phyloP scores from a whole-genome alignment of 805 yeast genomes.

The Pichia gijzeniarum region DNA sequence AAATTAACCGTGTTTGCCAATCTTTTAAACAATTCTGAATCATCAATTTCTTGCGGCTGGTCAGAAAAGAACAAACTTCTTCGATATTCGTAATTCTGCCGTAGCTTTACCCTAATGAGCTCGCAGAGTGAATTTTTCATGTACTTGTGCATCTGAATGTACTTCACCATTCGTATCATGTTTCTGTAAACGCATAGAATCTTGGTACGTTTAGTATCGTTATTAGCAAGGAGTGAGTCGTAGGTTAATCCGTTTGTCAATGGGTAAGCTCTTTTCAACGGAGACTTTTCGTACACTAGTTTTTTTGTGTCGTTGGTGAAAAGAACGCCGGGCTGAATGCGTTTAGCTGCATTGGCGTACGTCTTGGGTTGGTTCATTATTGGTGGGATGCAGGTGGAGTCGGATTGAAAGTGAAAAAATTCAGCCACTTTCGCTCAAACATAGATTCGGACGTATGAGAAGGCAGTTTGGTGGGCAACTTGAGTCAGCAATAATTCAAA shows the following conservation, averaged over 20 bases:
- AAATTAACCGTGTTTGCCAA: conserved; percentile 23
- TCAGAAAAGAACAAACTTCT: conserved; percentile 8
- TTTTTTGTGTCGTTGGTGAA: conserved; percentile 2
- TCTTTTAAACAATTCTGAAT: conserved; percentile 13
- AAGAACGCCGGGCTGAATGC: conserved; percentile 2
- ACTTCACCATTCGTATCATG: conserved; percentile 14
- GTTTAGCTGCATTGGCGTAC: background rate
- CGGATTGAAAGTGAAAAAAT: background rate
- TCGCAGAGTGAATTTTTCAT: conserved; percentile 6
- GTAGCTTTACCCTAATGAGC: conserved; percentile 18
- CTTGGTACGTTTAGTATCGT: conserved; percentile 5
- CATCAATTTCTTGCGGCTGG: conserved; percentile 1
- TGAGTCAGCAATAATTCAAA: too few relatives aligned
- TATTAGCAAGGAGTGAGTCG: conserved; percentile 9
- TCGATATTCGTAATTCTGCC: conserved; percentile 20
- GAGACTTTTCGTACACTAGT: conserved; percentile 12
- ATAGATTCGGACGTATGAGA: too few relatives aligned
- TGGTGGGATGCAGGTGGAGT: too few relatives aligned
- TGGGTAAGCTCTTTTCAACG: conserved; percentile 19
- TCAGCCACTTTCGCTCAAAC: too few relatives aligned
- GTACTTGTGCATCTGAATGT: conserved; percentile 10
- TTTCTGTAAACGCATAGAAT: conserved; percentile 20
- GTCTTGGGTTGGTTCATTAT: background rate
- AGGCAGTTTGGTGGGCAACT: too few relatives aligned
- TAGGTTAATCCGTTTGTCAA: conserved; percentile 16